Evolutionary conservation across 306 rosid species (phyloP), one percentile per base, ranked within the genome.

Genomic region (Vigna unguiculata): DNA sequence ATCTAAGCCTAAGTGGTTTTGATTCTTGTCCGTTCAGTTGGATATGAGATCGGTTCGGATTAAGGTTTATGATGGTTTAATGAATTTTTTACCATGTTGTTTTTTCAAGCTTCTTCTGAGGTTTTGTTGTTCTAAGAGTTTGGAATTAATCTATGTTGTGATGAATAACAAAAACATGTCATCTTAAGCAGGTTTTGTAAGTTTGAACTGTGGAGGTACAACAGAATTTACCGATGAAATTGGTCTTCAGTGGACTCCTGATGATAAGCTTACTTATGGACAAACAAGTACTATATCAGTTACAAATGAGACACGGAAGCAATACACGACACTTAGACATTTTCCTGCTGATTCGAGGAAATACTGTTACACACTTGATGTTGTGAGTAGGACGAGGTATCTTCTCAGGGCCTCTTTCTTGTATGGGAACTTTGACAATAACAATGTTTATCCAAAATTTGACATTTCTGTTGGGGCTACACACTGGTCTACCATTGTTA

Each of bases 391-490:
- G 86, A 91, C 97, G 16, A 86, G 98, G 80, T 94, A 91, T 82
- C 87, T 94, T 11, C 63, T 94, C 55, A 86, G 98, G 84, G 95
- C 96, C 13, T 75, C 91, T 21, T 94, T 94, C 87, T 78, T 94
- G 89, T 94, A 94, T 58, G 98, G 98, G 6, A 90, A 94, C 91
- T 94, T 89, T 68, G 98, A 94, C 81, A 80, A 61, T 24, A 87
- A 91, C 74, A 91, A 94, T 64, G 93, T 92, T 43, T 94, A 94
- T 89, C 98, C 98, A 1, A 90, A 89, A 74, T 94, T 94, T 66
- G 98, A 94, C 78, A 78, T 94, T 74, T 94, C 98, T 75, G 62
- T 94, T 69, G 98, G 98, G 77, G 91, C 98, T 45, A 94, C 98
- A 30, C 93, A 84, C 71, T 94, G 98, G 98, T 74, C 90, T 28